Evolutionary conservation across 139 green algal genomes (phyloP), one percentile per base, ranked within the genome.

Genomic region (Micromonas commoda): DNA sequence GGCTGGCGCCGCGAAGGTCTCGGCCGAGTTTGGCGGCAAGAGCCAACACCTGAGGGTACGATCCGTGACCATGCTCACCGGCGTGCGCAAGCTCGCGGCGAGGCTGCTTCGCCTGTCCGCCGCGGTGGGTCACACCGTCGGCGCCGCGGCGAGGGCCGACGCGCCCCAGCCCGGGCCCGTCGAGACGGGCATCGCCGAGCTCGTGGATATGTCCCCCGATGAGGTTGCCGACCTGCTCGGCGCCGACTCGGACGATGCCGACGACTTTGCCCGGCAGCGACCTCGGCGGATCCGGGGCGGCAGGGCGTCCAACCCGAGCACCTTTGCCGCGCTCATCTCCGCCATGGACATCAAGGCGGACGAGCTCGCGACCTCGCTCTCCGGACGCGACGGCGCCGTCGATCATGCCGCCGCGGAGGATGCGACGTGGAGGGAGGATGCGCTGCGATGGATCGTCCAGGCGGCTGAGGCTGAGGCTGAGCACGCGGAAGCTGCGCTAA

Each of bases 151-250:
- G 63, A 33, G 16, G 28, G 63, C 28, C 13, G 63, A 70, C 28
- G 28, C 28, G 29, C 28, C 16, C 6, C 13, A 35, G 20, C 28
- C 63, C 16, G 28, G 63, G 63, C 63, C 63, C 9, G 63, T 33
- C 9, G 29, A 70, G 63, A 9, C 6, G 9, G 29, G 63, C 63
- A 70, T 70, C 29, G 63, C 63, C 13, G 6, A 19, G 63, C 63
- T 70, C 28, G 63, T 70, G 63, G 63, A 64, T 23, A 64, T 64
- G 53, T 64, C 53, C 21, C 21, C 53, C 21, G 53, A 64, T 21
- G 53, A 64, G 53, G 53, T 64, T 21, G 23, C 21, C 23, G 53
- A 64, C 23, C 21, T 64, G 21, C 53, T 64, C 21, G 53, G 53
- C 53, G 23, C 21, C 53, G 53, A 23, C 21, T 23, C 23, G 53